Percentiles rank a stretch among this genome's conserved stretches.
Evolutionary conservation across 495 filamentous ascomycete species (phyloP).

Genomic region (Zalerion maritima): DNA sequence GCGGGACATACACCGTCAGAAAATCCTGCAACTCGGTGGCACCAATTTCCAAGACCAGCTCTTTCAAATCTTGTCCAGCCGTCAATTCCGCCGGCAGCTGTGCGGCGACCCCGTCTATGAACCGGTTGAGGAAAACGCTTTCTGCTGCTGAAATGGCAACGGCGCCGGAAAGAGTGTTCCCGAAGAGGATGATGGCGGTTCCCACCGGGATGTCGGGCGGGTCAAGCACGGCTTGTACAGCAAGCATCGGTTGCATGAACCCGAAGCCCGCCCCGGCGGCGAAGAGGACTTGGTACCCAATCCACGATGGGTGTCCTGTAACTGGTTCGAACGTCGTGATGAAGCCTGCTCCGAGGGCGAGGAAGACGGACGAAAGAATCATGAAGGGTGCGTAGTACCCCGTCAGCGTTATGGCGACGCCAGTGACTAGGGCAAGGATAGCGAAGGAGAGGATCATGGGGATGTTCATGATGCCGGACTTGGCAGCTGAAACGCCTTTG

Average conservation of each 20-base stretch:
- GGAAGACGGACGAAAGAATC: slow-evolving; percentile 30
- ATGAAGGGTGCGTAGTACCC: slow-evolving; percentile 47
- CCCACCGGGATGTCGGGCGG: slow-evolving; percentile 39
- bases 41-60: no score
- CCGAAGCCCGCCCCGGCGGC: slow-evolving; percentile 48
- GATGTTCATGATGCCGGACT: slow-evolving; percentile 33
- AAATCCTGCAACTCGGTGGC: slow-evolving; percentile 12
- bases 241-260: slow-evolving; percentile 44
- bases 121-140: slow-evolving; percentile 49
- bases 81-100: no score
- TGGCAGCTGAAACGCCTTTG: slow-evolving; percentile 29
- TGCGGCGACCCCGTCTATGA: no score
- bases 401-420: slow-evolving; percentile 23
- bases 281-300: slow-evolving; percentile 44
- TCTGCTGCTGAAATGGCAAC: slow-evolving; percentile 51
- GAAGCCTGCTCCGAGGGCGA: slow-evolving; percentile 40
- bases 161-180: slow-evolving; percentile 44
- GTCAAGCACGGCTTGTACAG: slow-evolving; percentile 39
- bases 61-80: no score
- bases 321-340: slow-evolving; percentile 36
- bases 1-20: slow-evolving; percentile 7
- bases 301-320: slow-evolving; percentile 32
- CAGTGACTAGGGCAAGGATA: slow-evolving; percentile 20
- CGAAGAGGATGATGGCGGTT: slow-evolving; percentile 41
- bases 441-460: slow-evolving; percentile 26